Conservation (phyloP, 164 flowering plant species). For the Umbellularia californica region DNA sequence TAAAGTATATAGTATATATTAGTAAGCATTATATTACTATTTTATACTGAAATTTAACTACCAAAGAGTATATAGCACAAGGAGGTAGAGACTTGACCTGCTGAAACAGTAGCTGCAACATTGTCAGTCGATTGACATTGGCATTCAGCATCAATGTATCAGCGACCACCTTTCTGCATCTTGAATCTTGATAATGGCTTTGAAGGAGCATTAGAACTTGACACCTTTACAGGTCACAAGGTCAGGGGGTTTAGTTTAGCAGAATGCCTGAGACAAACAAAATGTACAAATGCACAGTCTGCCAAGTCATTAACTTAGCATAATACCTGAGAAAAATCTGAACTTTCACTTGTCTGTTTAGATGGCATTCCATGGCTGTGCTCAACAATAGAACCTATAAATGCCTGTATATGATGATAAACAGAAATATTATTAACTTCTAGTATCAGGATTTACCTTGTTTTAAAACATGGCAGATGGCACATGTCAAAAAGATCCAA, state of each 20-base stretch:
- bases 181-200: constrained; percentile 91
- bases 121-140: not conserved
- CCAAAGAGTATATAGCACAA: too few relatives aligned
- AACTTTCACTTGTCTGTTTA: constrained; percentile 15
- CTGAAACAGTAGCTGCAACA: not conserved
- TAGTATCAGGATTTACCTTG: too few relatives aligned
- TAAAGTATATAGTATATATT: too few relatives aligned
- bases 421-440: not conserved
- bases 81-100: too few relatives aligned
- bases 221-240: not conserved
- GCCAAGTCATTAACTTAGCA: not conserved
- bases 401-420: constrained; percentile 41
- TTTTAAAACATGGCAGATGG: not conserved
- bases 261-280: not conserved
- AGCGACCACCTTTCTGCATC: constrained; percentile 57
- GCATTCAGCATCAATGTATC: constrained; percentile 5
- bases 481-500: not conserved
- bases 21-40: too few relatives aligned
- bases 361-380: constrained; percentile 35
- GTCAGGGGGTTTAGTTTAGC: not conserved
- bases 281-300: not conserved
- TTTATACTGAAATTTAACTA: too few relatives aligned
- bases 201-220: constrained; percentile 39
- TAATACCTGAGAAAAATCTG: constrained; percentile 41
- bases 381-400: constrained; percentile 73